Base-by-base conservation (phyloP, 2,329 filamentous ascomycete species). In the Achaetomium macrosporum region DNA sequence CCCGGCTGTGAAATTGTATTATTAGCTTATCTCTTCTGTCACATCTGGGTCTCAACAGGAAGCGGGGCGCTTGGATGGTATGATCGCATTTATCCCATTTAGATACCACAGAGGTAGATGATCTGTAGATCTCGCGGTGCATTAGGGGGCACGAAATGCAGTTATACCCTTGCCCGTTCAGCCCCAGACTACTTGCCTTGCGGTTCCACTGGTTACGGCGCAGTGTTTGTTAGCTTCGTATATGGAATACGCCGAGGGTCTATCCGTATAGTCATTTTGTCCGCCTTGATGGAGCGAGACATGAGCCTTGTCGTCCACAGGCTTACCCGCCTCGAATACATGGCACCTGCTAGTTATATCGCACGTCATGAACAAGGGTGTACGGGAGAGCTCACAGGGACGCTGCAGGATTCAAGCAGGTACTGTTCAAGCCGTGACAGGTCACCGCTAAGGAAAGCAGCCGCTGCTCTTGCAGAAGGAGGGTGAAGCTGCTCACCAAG, bases 401-500 rank as follows among this genome's bases (percentile, higher is more conserved):
- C 33, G 33, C 25, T 25, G 7, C 25, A 25, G 7, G 7, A 4
- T 25, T 33, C 30, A 12, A 12, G 30, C 33, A 35, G 15, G 33
- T 12, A 35, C 33, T 11, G 10, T 11, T 35, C 33, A 12, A 9
- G 15, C 10, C 33, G 36, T 44, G 31, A 46, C 45, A 56, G 47
- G 54, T 58, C 52, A 55, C 55, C 48, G 19, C 30, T 49, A 17
- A 17, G 19, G 31, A 40, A 17, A 29, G 29, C 17, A 31, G n/a
- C 35, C 12, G 42, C 9, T 37, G 36, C 48, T 46, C 49, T 16
- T 33, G 40, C 31, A 25, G 25, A 46, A 47, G 29, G 31, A 33
- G 42, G 53, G 62, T 58, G 60, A 54, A 57, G 47, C 41, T 39
- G 47, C 53, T 59, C 61, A 44, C 17, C 36, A 20, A 43, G 54